Conservation (phyloP, 1,284 basidiomycete genomes). For the Melampsora americana region DNA sequence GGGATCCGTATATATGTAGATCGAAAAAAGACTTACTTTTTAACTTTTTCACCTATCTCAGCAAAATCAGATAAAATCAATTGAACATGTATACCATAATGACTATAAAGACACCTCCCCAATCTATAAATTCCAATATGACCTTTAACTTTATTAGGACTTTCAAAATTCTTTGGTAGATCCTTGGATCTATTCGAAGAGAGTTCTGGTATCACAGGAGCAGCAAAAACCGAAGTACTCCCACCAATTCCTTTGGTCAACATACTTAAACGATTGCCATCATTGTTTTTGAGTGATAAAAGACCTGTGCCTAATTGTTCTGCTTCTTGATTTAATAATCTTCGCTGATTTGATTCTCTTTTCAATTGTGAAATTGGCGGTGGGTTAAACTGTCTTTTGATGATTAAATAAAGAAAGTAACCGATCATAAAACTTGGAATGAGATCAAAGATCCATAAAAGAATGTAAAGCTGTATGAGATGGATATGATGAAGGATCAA, state of each 20-base stretch:
- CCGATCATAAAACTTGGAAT: slow-evolving; percentile 35
- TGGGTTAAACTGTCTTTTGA: slow-evolving; percentile 30
- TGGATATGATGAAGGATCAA: no score
- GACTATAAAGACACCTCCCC: slow-evolving; percentile 19
- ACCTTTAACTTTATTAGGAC: slow-evolving; percentile 10
- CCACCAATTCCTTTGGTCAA: slow-evolving; percentile 24
- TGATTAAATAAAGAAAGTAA: slow-evolving; percentile 33
- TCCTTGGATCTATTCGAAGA: background rate
- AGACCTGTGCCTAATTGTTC: slow-evolving; percentile 17
- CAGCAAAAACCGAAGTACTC: slow-evolving; percentile 24
- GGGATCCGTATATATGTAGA: background rate
- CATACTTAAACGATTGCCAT: background rate
- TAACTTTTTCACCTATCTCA: slow-evolving; percentile 38
- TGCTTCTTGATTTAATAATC: slow-evolving; percentile 25
- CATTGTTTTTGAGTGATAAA: slow-evolving; percentile 13
- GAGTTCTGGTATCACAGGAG: slow-evolving; percentile 9
- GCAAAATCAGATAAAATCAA: slow-evolving; percentile 29
- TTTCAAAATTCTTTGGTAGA: background rate
- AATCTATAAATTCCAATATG: slow-evolving; percentile 11
- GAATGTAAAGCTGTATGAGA: slow-evolving; percentile 31
- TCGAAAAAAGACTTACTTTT: slow-evolving; percentile 24
- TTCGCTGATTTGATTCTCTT: slow-evolving; percentile 25
- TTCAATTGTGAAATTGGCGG: slow-evolving; percentile 33
- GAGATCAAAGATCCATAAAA: slow-evolving; percentile 37
- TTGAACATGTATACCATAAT: slow-evolving; percentile 24